Percentiles rank a stretch among this genome's conserved stretches.
These are phyloP conservation scores for Kodamaea fukazawae DNA, from an alignment of 805 yeast species.

Conservation along the genomic window DNA sequence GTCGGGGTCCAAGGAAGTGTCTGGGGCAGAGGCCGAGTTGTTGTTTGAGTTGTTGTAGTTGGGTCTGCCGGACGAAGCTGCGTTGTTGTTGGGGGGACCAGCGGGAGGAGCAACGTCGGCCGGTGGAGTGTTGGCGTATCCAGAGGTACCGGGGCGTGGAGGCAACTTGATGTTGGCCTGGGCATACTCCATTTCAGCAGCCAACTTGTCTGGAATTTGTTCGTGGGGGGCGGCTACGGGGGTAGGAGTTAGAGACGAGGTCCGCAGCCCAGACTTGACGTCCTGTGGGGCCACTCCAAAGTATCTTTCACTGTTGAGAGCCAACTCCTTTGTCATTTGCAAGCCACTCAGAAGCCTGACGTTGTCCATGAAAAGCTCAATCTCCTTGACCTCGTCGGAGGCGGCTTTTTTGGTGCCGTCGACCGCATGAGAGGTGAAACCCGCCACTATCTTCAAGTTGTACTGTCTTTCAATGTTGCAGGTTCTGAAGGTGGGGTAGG, in stretches of 20 bases:
- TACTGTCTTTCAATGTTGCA: constrained; percentile 55
- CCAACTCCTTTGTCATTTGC: constrained; percentile 23
- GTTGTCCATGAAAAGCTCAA: constrained; percentile 13
- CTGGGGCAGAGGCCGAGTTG: background rate
- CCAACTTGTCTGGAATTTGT: no score
- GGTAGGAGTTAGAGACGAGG: no score
- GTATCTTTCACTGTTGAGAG: background rate
- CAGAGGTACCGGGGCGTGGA: no score
- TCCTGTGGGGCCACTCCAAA: background rate
- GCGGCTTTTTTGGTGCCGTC: background rate
- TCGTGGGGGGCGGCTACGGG: no score
- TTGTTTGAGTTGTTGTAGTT: background rate
- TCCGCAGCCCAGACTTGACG: no score
- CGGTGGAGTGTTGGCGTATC: constrained; percentile 1
- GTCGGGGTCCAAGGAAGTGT: background rate
- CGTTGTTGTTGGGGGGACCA: background rate
- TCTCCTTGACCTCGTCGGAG: constrained; percentile 1
- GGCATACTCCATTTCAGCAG: no score
- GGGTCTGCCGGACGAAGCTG: background rate
- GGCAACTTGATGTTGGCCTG: no score
- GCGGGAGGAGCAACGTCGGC: constrained; percentile 3
- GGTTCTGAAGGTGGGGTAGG: constrained; percentile 54
- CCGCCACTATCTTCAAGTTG: constrained; percentile 30
- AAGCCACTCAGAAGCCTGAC: constrained; percentile 36
- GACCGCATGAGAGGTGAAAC: constrained; percentile 18